Conservation (phyloP, 2,329 filamentous ascomycete species). For the Fusarium algeriense region DNA sequence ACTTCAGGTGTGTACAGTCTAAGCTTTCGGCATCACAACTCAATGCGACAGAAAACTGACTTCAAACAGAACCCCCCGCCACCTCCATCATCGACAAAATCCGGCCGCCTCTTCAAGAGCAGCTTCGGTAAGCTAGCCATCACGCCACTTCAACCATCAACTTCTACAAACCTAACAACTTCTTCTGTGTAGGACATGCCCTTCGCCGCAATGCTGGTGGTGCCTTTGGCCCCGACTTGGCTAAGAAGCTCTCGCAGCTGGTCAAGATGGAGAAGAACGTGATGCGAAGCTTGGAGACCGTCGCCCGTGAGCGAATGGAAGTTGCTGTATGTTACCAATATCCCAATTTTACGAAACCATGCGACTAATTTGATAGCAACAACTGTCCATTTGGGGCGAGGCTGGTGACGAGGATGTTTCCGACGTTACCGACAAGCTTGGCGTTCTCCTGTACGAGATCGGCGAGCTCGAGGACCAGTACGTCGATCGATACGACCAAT, state of each 20-base stretch:
- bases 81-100: slow-evolving; percentile 91
- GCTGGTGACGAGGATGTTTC: slow-evolving; percentile 96
- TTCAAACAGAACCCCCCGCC: slow-evolving; percentile 84
- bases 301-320: slow-evolving; percentile 97
- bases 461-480: slow-evolving; percentile 98
- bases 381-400: slow-evolving; percentile 98
- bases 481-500: slow-evolving; percentile 98
- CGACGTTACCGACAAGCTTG: slow-evolving; percentile 98
- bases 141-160: background rate
- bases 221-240: slow-evolving; percentile 85
- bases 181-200: slow-evolving; percentile 65
- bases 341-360: no score
- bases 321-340: slow-evolving; percentile 79
- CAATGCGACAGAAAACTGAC: slow-evolving; percentile 21
- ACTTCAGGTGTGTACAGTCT: slow-evolving; percentile 62
- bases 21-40: background rate
- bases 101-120: slow-evolving; percentile 85
- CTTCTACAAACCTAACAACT: slow-evolving; percentile 16
- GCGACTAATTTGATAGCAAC: slow-evolving; percentile 73
- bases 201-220: slow-evolving; percentile 81
- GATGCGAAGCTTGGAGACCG: slow-evolving; percentile 97
- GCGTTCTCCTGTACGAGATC: slow-evolving; percentile 97
- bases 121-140: slow-evolving; percentile 77
- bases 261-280: slow-evolving; percentile 99
- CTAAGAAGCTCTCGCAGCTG: slow-evolving; percentile 96